Conservation (phyloP, 2,329 filamentous ascomycete species). For the Aureobasidium sp. region DNA sequence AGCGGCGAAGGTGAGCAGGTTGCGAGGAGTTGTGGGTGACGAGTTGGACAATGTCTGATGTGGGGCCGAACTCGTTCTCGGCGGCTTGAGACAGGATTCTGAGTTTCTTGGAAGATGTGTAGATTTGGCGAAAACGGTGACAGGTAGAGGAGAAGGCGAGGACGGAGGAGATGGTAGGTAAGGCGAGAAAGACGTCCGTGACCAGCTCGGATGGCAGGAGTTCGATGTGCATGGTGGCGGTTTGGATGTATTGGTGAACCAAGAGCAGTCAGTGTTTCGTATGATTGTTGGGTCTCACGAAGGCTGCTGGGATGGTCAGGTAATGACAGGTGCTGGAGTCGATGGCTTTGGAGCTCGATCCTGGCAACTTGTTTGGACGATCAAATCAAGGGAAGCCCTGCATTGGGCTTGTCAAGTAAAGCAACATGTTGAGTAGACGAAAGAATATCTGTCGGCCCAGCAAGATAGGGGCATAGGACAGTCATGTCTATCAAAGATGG, state of each 20-base stretch:
- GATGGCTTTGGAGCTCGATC: neutral
- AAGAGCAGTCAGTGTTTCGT: neutral
- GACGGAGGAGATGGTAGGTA: constrained; percentile 44
- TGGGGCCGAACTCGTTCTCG: constrained; percentile 49
- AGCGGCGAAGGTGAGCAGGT: constrained; percentile 45
- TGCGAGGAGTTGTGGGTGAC: constrained; percentile 54
- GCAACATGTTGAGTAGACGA: neutral
- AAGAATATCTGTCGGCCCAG: neutral
- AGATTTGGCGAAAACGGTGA: constrained; percentile 45
- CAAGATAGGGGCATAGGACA: neutral
- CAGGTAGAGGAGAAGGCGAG: constrained; percentile 47
- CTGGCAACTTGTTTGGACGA: neutral
- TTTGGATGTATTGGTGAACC: no score
- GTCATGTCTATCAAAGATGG: neutral
- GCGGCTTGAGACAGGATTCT: constrained; percentile 45
- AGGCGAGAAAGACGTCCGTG: constrained; percentile 47
- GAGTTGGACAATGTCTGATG: constrained; percentile 50
- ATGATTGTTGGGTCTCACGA: neutral
- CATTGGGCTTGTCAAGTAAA: constrained; percentile 42
- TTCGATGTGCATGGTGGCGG: constrained; percentile 42
- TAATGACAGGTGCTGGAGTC: neutral
- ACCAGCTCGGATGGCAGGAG: constrained; percentile 50
- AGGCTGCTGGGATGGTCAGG: neutral
- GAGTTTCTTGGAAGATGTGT: constrained; percentile 45
- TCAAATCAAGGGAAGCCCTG: constrained; percentile 42